phyloP scores from a whole-genome alignment of 441 rosid species.

The Pelargonium myrrhifolium region DNA sequence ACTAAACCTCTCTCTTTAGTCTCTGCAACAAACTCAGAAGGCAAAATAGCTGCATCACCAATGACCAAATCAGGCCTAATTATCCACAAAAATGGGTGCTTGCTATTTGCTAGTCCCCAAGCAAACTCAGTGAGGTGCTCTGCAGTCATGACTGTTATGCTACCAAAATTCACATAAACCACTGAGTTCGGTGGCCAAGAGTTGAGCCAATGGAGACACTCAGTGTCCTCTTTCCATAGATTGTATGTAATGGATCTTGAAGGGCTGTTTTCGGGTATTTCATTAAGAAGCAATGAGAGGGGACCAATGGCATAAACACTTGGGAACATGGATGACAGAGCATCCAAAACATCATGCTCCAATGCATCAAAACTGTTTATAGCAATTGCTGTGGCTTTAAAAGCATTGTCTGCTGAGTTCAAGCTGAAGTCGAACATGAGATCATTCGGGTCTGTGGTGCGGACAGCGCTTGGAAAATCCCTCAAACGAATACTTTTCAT shows the following conservation, averaged over 20 bases:
- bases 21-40: constrained; percentile 29
- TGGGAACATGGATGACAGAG: constrained; percentile 11
- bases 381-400: constrained; percentile 9
- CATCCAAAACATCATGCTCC: constrained; percentile 13
- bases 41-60: constrained; percentile 35
- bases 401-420: not conserved
- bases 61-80: constrained; percentile 26
- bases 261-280: not conserved
- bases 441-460: constrained; percentile 4
- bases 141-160: no score
- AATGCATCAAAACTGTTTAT: constrained; percentile 10
- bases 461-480: not conserved
- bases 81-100: not conserved
- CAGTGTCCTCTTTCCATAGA: constrained; percentile 19
- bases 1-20: constrained; percentile 37
- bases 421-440: not conserved
- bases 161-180: not conserved
- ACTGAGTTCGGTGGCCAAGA: constrained; percentile 5
- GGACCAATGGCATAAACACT: constrained; percentile 16
- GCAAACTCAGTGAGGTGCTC: constrained; percentile 11
- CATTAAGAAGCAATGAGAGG: constrained; percentile 13
- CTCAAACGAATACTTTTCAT: not conserved
- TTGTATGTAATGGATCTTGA: constrained; percentile 1
- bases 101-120: constrained; percentile 10
- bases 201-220: constrained; percentile 14